phyloP scores from a whole-genome alignment of 1,139 yeast species.

The Suhomyces choctaworum region DNA sequence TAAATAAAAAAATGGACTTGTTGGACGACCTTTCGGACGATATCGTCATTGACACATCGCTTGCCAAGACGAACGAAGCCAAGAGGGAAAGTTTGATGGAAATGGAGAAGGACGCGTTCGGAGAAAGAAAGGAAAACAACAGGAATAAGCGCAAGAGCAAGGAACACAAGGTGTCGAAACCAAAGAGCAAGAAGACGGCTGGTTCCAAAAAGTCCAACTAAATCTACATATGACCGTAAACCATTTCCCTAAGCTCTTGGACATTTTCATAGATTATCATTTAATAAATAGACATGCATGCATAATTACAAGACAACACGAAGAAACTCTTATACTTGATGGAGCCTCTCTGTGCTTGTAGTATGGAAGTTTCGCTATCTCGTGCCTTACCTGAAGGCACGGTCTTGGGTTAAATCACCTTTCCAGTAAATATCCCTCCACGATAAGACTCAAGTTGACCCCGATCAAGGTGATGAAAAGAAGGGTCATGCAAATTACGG shows the following conservation, averaged over 20 bases:
- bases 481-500: constrained; percentile 39
- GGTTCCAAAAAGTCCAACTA: too few relatives aligned
- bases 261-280: too few relatives aligned
- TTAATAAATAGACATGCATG: too few relatives aligned
- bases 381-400: too few relatives aligned
- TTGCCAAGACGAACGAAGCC: constrained; percentile 73
- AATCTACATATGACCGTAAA: too few relatives aligned
- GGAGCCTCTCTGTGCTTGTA: too few relatives aligned
- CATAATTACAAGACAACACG: too few relatives aligned
- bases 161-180: constrained; percentile 7
- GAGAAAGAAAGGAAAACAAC: constrained; percentile 64
- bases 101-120: constrained; percentile 89
- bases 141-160: constrained; percentile 41
- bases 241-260: too few relatives aligned
- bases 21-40: constrained; percentile 74
- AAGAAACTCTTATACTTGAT: too few relatives aligned
- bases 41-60: constrained; percentile 66
- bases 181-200: not conserved
- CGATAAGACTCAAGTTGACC: constrained; percentile 43
- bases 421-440: constrained; percentile 38
- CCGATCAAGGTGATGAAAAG: constrained; percentile 45
- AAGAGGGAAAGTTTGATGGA: constrained; percentile 89
- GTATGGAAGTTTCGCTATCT: too few relatives aligned
- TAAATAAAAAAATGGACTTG: constrained; percentile 72
- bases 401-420: too few relatives aligned